Evolutionary conservation across 306 rosid genomes (phyloP).

Genomic region (Cucumis melo): DNA sequence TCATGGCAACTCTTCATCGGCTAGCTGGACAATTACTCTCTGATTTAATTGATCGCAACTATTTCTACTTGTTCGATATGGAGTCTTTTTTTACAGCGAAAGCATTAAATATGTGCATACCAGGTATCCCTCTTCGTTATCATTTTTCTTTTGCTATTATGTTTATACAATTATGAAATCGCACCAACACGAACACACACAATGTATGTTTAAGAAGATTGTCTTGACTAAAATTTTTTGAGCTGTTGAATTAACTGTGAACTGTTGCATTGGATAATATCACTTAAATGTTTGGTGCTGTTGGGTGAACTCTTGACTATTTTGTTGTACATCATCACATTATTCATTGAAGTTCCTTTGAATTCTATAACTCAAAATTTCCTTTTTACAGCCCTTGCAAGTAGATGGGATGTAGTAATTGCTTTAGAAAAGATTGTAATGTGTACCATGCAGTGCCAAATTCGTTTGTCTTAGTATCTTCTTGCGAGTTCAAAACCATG

Average conservation of each 20-base stretch:
- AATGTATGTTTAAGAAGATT: background rate
- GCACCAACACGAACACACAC: background rate
- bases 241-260: background rate
- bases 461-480: background rate
- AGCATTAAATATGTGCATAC: conserved; percentile 98
- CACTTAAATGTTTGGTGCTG: background rate
- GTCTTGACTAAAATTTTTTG: background rate
- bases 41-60: conserved; percentile 87
- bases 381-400: background rate
- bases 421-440: background rate
- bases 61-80: conserved; percentile 97
- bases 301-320: background rate
- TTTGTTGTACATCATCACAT: background rate
- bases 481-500: background rate
- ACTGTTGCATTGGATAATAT: background rate
- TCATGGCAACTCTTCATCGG: conserved; percentile 97
- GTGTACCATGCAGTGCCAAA: background rate
- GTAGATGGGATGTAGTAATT: background rate
- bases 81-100: conserved; percentile 97
- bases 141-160: background rate
- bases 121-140: conserved; percentile 34
- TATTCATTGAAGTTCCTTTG: background rate
- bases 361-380: background rate
- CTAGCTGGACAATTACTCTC: conserved; percentile 96
- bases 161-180: background rate